Base-by-base conservation (phyloP, 371 early-diverging fungal species). In the Mucor saturninus region DNA sequence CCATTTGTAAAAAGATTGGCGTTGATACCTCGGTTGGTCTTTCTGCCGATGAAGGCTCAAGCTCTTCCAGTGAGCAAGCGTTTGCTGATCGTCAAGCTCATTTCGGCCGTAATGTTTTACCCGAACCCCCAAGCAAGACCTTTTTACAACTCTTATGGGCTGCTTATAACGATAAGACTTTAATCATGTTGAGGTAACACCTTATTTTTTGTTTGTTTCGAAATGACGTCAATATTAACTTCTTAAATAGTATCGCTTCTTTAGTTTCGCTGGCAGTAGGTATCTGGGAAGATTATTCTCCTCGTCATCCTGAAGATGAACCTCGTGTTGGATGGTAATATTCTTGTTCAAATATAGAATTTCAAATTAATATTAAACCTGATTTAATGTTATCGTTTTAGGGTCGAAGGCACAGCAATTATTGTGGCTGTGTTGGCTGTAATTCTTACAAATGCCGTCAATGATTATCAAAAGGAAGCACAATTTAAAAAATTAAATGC, bases 391-490 rank as follows among this genome's bases (percentile, higher is more conserved):
- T 8, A 31, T 30, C 37, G 15, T 26, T 53, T 48, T 54, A 80
- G 75, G 91, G 86, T 95, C 1, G 94, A 94, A 76, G 96, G 96
- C 54, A 86, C 88, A 4, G 95, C 97, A 42, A 98, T 97, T 71
- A 74, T 93, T 35, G 82, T 88, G 7, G 95, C 95, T 26, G 96
- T 98, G 28, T 77, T 94, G 4, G 91, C 95, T 28, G 97, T 98
- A 9, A 86, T 97, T 45, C 79, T 93, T 13, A 95, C 98, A 54
- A 95, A 95, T 55, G 93, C 96, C 35, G 90, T 95, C 70, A 99
- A 97, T 69, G 97, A 99, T 76, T 98, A 93, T 79, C 90, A 93
- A 75, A 96, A 98, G 77, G 98, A 97, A 75, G 81, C 79, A 54
- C 95, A 97, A 79, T 98, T 98, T 83, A 92, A 93, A 62, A 90